phyloP scores from a whole-genome alignment of 331 rosid genomes.

The Dryas integrifolia region DNA sequence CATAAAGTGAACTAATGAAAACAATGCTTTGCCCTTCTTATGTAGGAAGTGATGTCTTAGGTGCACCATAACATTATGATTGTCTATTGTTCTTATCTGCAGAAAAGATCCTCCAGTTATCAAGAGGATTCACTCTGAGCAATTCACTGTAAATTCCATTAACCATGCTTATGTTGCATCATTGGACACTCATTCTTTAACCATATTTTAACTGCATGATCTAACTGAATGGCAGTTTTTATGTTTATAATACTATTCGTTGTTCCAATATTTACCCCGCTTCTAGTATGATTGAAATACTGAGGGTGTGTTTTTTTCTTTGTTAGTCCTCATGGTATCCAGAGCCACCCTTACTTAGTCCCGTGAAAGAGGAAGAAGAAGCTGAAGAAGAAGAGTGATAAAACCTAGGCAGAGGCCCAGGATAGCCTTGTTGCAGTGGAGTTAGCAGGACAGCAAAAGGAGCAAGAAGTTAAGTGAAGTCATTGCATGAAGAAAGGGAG shows the following conservation, averaged over 20 bases:
- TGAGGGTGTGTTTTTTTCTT: not conserved
- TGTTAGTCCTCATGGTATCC: slow-evolving; percentile 1
- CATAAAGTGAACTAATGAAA: not conserved
- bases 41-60: not conserved
- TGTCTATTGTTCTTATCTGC: not conserved
- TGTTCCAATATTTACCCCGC: too few relatives aligned
- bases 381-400: not conserved
- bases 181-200: not conserved
- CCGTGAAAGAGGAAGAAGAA: not conserved
- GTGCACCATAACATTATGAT: not conserved
- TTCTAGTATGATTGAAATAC: too few relatives aligned
- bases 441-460: not conserved
- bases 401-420: not conserved
- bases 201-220: not conserved
- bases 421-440: not conserved
- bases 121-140: not conserved
- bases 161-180: not conserved
- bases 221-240: not conserved
- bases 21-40: not conserved
- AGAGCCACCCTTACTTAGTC: slow-evolving; percentile 1
- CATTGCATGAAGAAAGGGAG: not conserved
- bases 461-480: slow-evolving; percentile 6
- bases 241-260: not conserved
- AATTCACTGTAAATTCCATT: not conserved
- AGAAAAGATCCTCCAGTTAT: not conserved